Evolutionary conservation across 2,329 filamentous ascomycete species (phyloP).

Genomic region (Ophiostoma australiae): DNA sequence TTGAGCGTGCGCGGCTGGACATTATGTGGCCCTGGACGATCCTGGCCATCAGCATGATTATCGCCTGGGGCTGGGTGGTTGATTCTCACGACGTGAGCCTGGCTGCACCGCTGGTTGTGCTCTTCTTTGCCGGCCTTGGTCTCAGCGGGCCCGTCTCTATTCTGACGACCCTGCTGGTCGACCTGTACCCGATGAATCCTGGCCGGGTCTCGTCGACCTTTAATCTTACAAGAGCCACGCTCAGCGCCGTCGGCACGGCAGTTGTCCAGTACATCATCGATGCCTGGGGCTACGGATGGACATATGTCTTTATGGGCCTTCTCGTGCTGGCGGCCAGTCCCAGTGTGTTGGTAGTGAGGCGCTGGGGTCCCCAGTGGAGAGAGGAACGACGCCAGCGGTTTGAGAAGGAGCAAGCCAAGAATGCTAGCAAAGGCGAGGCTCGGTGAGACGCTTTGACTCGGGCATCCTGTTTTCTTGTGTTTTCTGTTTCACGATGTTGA

Average conservation of each 20-base stretch:
- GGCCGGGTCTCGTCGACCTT: constrained; percentile 41
- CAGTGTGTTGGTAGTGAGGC: constrained; percentile 32
- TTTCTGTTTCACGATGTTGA: neutral
- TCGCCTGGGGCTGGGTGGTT: constrained; percentile 43
- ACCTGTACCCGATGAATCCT: constrained; percentile 41
- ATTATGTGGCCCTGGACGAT: constrained; percentile 39
- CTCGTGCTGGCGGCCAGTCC: constrained; percentile 33
- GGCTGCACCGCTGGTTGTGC: constrained; percentile 39
- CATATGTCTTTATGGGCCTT: constrained; percentile 36
- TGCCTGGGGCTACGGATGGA: constrained; percentile 39
- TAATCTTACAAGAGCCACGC: constrained; percentile 39
- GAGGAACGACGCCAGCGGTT: constrained; percentile 33
- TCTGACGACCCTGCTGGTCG: constrained; percentile 40
- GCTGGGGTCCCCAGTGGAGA: constrained; percentile 35
- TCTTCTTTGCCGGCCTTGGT: constrained; percentile 37
- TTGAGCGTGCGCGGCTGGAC: constrained; percentile 38
- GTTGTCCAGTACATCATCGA: constrained; percentile 41
- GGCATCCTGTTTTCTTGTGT: neutral
- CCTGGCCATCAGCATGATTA: constrained; percentile 40
- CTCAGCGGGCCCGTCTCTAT: constrained; percentile 41
- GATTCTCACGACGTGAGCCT: constrained; percentile 34
- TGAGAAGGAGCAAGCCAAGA: constrained; percentile 18
- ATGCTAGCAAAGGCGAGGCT: neutral
- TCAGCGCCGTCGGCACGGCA: constrained; percentile 40
- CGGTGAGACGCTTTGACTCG: neutral